A percentile compares a stretch with the other conserved stretches of the same genome.
These are phyloP conservation scores for Yamadazyma diospyri DNA, from an alignment of 1,139 yeast species.

Conservation along the genomic window DNA sequence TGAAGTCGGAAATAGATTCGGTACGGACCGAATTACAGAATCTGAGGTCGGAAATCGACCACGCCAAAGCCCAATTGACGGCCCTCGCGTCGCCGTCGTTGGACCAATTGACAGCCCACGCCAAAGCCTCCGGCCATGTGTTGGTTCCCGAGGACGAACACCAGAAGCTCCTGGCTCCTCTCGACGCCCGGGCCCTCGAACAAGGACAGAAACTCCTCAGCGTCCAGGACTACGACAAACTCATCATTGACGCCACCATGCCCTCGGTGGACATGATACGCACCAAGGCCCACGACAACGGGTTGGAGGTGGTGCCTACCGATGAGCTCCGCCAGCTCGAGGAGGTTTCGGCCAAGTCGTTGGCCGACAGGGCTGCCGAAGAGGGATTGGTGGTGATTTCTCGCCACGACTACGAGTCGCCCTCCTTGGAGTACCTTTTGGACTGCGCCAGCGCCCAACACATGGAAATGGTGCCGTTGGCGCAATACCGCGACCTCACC, in stretches of 20 bases:
- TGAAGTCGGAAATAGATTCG: no score
- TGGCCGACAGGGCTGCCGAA: slow-evolving; percentile 20
- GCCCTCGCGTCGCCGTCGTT: no score
- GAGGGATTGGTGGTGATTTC: slow-evolving; percentile 26
- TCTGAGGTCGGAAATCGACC: no score
- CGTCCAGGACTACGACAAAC: slow-evolving; percentile 27
- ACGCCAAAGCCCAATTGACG: no score
- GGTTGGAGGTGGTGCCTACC: slow-evolving; percentile 24
- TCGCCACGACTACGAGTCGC: slow-evolving; percentile 19
- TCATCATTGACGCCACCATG: slow-evolving; percentile 33
- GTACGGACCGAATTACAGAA: no score
- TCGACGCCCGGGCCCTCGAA: slow-evolving; percentile 24
- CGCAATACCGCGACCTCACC: slow-evolving; percentile 15
- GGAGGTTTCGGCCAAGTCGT: slow-evolving; percentile 14
- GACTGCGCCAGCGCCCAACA: slow-evolving; percentile 17
- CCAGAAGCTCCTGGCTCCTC: slow-evolving; percentile 11
- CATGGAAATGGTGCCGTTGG: slow-evolving; percentile 18
- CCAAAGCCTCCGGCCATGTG: slow-evolving; percentile 16
- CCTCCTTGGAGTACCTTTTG: slow-evolving; percentile 22
- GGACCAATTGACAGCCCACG: slow-evolving; percentile 17
- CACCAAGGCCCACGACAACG: slow-evolving; percentile 25
- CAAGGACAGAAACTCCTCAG: slow-evolving; percentile 21
- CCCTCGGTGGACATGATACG: slow-evolving; percentile 33
- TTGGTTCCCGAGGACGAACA: slow-evolving; percentile 18
- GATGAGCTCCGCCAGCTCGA: slow-evolving; percentile 23